These are phyloP conservation scores for Suillus decipiens DNA, from an alignment of 768 basidiomycete genomes.

Conservation along the genomic window DNA sequence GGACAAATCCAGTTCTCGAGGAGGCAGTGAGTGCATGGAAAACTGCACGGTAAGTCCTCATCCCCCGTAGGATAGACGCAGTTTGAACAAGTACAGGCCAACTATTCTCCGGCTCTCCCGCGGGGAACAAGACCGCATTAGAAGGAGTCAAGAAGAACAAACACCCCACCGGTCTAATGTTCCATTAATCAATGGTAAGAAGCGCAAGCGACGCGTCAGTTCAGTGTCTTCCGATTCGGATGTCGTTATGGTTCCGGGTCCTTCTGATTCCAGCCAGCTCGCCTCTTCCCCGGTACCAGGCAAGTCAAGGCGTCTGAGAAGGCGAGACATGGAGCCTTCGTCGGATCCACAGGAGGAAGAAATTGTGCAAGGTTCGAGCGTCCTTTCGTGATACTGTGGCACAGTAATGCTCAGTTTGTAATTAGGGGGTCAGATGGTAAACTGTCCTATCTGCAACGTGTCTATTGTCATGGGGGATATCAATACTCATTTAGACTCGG, in stretches of 20 bases:
- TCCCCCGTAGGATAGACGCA: neutral
- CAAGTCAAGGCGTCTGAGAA: constrained; percentile 19
- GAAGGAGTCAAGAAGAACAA: constrained; percentile 11
- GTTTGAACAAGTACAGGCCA: constrained; percentile 33
- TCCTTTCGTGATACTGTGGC: neutral
- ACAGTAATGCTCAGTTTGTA: neutral
- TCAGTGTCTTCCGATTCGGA: constrained; percentile 29
- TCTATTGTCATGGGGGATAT: constrained; percentile 48
- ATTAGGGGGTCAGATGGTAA: constrained; percentile 40
- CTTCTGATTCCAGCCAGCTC: constrained; percentile 31
- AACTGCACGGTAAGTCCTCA: constrained; percentile 54
- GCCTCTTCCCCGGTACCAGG: constrained; percentile 23
- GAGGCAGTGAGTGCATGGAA: constrained; percentile 74
- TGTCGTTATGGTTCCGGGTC: constrained; percentile 30
- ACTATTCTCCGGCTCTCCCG: constrained; percentile 45
- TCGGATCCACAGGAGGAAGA: constrained; percentile 36
- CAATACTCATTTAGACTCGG: constrained; percentile 63
- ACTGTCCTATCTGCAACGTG: constrained; percentile 64
- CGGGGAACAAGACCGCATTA: constrained; percentile 27
- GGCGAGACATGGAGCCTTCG: constrained; percentile 24
- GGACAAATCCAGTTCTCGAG: constrained; percentile 71
- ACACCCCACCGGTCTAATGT: constrained; percentile 23
- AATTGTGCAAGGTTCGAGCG: constrained; percentile 21
- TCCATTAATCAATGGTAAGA: constrained; percentile 30
- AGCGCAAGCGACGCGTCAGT: constrained; percentile 34